Evolutionary conservation across 495 filamentous ascomycete genomes (phyloP).

Genomic region (Daldinia grandis): DNA sequence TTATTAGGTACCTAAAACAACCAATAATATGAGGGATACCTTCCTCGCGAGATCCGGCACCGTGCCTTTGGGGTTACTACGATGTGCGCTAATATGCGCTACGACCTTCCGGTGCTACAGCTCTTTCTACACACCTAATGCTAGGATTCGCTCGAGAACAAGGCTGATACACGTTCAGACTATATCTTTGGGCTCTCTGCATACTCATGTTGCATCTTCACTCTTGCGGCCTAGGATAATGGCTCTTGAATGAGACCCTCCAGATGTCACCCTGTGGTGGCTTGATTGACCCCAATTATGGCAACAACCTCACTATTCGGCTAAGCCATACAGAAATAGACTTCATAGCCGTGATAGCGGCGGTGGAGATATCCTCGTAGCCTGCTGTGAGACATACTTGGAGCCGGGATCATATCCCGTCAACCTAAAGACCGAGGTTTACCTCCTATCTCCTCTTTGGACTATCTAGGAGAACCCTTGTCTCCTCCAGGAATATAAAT

Average conservation of each 20-base stretch:
- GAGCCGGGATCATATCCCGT: background rate
- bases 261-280: conserved; percentile 23
- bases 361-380: background rate
- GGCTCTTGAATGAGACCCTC: conserved; percentile 13
- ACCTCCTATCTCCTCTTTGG: background rate
- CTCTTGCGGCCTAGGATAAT: conserved; percentile 7
- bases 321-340: conserved; percentile 7
- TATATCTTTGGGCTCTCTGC: conserved; percentile 27
- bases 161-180: conserved; percentile 21
- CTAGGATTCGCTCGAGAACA: conserved; percentile 15
- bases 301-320: conserved; percentile 11
- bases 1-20: background rate
- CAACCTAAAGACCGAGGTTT: background rate
- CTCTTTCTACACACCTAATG: background rate
- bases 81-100: conserved; percentile 17
- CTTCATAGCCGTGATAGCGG: conserved; percentile 1
- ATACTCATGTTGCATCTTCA: conserved; percentile 22
- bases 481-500: background rate
- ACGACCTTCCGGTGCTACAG: conserved; percentile 9
- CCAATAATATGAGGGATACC: background rate
- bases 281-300: conserved; percentile 25
- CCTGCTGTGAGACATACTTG: background rate
- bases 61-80: conserved; percentile 12
- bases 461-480: background rate
- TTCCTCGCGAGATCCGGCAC: background rate